Conservation (phyloP, 2,329 filamentous ascomycete genomes). For the Tolypocladium tundrense region DNA sequence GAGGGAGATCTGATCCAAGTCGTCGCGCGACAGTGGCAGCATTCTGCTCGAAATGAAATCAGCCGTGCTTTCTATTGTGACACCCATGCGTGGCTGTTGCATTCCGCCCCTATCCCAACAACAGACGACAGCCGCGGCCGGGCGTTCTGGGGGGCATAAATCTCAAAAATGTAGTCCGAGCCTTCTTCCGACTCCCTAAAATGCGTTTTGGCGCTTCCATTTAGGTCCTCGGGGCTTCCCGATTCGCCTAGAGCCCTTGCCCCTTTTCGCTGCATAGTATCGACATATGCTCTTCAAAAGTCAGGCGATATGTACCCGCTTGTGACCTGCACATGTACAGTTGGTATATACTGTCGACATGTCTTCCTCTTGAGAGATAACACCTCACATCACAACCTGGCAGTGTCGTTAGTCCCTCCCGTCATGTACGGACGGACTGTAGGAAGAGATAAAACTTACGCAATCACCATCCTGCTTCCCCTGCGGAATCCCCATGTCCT, state of each 20-base stretch:
- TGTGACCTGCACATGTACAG: background rate
- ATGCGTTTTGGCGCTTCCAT: background rate
- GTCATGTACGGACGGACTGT: background rate
- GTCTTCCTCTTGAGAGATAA: background rate
- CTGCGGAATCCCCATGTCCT: slow-evolving; percentile 92
- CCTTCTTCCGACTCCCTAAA: background rate
- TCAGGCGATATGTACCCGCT: background rate
- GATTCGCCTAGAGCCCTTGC: background rate
- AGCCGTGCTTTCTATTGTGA: background rate
- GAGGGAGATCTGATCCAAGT: background rate
- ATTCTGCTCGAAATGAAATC: background rate
- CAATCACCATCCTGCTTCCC: slow-evolving; percentile 82
- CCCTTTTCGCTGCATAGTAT: background rate
- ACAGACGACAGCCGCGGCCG: background rate
- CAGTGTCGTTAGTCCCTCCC: background rate
- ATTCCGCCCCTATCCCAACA: background rate
- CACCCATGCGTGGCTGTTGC: background rate
- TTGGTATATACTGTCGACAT: background rate
- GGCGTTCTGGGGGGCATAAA: background rate
- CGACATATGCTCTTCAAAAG: background rate
- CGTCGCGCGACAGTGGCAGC: background rate
- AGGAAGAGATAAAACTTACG: slow-evolving; percentile 45
- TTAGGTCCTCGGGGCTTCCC: background rate
- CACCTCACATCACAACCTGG: slow-evolving; percentile 16
- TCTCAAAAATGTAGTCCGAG: background rate